Evolutionary conservation across 306 rosid genomes (phyloP), one percentile per base, ranked within the genome.

Genomic region (Pachyrhizus erosus): DNA sequence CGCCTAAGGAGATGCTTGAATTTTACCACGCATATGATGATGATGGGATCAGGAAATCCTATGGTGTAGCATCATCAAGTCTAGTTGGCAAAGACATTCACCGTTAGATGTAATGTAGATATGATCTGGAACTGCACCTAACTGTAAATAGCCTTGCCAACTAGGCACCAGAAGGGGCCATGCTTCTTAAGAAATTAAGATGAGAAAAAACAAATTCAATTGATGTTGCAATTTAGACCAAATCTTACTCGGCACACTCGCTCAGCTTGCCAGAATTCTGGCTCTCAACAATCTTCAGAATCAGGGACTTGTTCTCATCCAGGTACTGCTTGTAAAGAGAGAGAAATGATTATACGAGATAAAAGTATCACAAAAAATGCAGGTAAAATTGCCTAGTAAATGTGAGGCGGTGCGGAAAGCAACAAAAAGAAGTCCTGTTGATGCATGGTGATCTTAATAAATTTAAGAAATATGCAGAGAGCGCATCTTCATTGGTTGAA

Each of bases 231-330:
- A 40, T 13, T 77, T 18, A 48, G 68, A 70, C n/a, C 15, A 57
- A 51, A 85, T 72, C 98, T 88, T 89, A 96, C 99, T 96, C 99
- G 23, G 99, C 99, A 75, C 99, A 96, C 77, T 96, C 99, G 75
- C 87, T 91, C 84, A 93, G 82, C 86, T 93, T 96, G 79, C 99
- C 99, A 5, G 94, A 83, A 76, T 92, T 93, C 87, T 96, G 99
- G 94, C 98, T 91, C 88, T 96, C 99, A 66, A 96, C 99, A 79
- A 96, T 96, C 97, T 92, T 96, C 92, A 96, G 88, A 82, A 96
- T 96, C 80, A 96, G 75, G 8, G 99, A 90, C 89, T 96, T 96
- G 92, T 96, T 96, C 86, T 96, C 99, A 48, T 96, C 99, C 88
- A 96, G 87, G 68, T 96, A 96, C 98, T 96, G 97, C 91, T 72